Base-by-base conservation (phyloP, 176 grass and related monocot genomes). In the Guadua angustifolia region DNA sequence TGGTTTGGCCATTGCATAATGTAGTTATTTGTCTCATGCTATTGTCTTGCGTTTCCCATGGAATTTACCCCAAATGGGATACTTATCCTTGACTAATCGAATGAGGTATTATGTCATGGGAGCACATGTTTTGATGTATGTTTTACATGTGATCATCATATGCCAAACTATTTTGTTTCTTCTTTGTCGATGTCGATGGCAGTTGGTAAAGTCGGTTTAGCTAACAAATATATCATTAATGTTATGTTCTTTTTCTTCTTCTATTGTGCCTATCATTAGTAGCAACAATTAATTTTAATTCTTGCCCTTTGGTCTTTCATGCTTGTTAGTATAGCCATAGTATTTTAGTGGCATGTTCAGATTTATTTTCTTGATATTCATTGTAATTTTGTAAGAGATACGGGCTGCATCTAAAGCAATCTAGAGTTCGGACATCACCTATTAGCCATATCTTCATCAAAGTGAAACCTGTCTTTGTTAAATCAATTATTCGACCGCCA, bases 1-100 rank as follows among this genome's bases (percentile, higher is more conserved):
- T 82, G 25, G 64, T 85, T 82, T 52, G 65, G 16, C 79, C 55
- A 50, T 85, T 21, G 74, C 49, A 51, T 49, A 43, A 71, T 65
- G n/a, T 22, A 58, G 7, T 83, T 45, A 29, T 64, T 50, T 76
- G 19, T n/a, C n/a, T n/a, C n/a, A n/a, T n/a, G n/a, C n/a, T n/a
- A n/a, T n/a, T n/a, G n/a, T n/a, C n/a, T n/a, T n/a, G n/a, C n/a
- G n/a, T 22, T 75, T 32, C 12, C 17, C 65, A 26, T 58, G 61
- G 13, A 62, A 26, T 52, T 39, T 77, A 3, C 21, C 6, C 14
- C 24, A 25, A 67, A n/a, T 55, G 50, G n/a, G 42, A 35, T 24
- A 26, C 49, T 66, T 78, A 43, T 58, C 3, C 39, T 50, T 46
- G 40, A 55, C 4, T 35, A 8, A 69, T 69, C 0, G 26, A 38